Evolutionary conservation across 2,329 filamentous ascomycete genomes (phyloP).

Genomic region (Trichophyton rubrum): DNA sequence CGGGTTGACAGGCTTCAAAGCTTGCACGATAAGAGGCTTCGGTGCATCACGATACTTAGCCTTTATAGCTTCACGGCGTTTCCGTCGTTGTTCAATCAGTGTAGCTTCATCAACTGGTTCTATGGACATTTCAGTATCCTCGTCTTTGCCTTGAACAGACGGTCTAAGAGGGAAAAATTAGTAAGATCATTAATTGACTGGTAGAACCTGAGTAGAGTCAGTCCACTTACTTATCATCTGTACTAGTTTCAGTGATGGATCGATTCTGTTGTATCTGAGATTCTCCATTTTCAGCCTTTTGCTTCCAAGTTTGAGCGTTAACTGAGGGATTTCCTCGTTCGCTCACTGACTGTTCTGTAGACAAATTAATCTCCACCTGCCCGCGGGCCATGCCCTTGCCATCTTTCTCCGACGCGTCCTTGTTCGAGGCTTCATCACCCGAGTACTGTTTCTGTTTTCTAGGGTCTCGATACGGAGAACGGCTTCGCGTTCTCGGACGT

Average conservation of each 20-base stretch:
- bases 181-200: background rate
- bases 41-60: slow-evolving; percentile 63
- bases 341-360: slow-evolving; percentile 50
- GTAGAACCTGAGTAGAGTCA: background rate
- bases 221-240: slow-evolving; percentile 31
- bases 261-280: slow-evolving; percentile 44
- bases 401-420: slow-evolving; percentile 14
- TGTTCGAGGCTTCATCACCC: slow-evolving; percentile 24
- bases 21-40: slow-evolving; percentile 62
- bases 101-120: slow-evolving; percentile 64
- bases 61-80: slow-evolving; percentile 70
- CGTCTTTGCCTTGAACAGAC: slow-evolving; percentile 14
- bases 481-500: slow-evolving; percentile 44
- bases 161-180: slow-evolving; percentile 5
- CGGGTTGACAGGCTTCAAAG: slow-evolving; percentile 52
- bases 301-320: slow-evolving; percentile 46
- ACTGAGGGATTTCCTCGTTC: slow-evolving; percentile 50
- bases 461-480: slow-evolving; percentile 33
- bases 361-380: slow-evolving; percentile 34
- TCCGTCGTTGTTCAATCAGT: slow-evolving; percentile 72
- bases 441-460: slow-evolving; percentile 29
- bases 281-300: slow-evolving; percentile 57
- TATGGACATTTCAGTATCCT: slow-evolving; percentile 33
- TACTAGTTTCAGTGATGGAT: slow-evolving; percentile 23
- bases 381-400: slow-evolving; percentile 1